Base-by-base conservation (phyloP, 176 grass and related monocot species). In the Aegilops speltoides region DNA sequence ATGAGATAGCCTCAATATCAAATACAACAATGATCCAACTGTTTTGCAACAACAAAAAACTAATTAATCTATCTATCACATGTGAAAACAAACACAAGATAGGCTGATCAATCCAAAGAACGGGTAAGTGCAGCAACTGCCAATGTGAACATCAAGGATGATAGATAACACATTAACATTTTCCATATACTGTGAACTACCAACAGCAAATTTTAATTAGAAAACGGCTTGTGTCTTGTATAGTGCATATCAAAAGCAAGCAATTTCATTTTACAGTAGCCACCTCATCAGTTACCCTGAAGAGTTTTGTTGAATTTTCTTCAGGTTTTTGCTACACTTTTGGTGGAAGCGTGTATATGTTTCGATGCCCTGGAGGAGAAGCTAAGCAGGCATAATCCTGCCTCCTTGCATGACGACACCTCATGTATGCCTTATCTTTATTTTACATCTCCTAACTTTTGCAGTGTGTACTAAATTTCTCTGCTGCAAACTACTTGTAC, bases 101-200 rank as follows among this genome's bases (percentile, higher is more conserved):
- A 54, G 38, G 57, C 57, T 33, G 20, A 76, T 64, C 10, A 84
- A 84, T 76, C 37, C 82, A 64, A 31, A 2, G 36, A 84, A 76
- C 63, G 12, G 17, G 34, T 64, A 33, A 76, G 70, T 31, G 23
- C 37, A 64, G 59, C 37, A 48, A 23, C 38, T 20, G 9, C 54
- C 37, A 46, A 64, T 46, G 16, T 20, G 16, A 63, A 64, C 74
- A 14, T 13, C 71, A 71, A 71, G 66, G 12, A 52, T 73, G n/a
- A 26, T 11, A 20, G 33, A 56, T 83, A 37, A 70, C 36, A 17
- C 80, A 82, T 32, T 3, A 32, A 50, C 25, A 23, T 68, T 1
- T 82, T 82, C 11, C 7, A 82, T 36, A 10, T 9, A 75, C 17
- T 46, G 17, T 52, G 52, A 10, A 19, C 10, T 45, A 48, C 16